These are phyloP conservation scores for Termitomyces sp. DNA, from an alignment of 768 basidiomycete species.

Conservation along the genomic window DNA sequence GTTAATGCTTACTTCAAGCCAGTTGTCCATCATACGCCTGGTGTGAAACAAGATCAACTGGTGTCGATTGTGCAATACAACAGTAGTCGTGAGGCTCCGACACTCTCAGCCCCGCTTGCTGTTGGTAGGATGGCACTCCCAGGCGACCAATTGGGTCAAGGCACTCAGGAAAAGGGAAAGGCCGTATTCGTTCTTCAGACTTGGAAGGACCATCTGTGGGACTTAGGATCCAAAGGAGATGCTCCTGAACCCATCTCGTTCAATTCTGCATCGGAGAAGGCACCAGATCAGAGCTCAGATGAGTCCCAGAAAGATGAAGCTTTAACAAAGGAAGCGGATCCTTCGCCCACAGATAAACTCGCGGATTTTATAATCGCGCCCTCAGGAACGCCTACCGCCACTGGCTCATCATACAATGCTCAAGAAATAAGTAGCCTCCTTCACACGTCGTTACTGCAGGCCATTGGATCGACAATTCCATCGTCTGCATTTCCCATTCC, in stretches of 20 bases:
- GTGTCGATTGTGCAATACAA: conserved; percentile 59
- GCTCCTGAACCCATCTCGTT: conserved; percentile 42
- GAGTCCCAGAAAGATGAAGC: conserved; percentile 12
- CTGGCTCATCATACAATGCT: conserved; percentile 22
- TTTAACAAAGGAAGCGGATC: background rate
- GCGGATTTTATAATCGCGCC: conserved; percentile 7
- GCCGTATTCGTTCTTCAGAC: conserved; percentile 71
- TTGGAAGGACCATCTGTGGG: conserved; percentile 76
- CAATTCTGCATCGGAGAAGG: conserved; percentile 3
- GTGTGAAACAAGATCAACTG: conserved; percentile 44
- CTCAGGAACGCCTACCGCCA: background rate
- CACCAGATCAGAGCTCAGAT: conserved; percentile 7
- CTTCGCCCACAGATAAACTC: conserved; percentile 6
- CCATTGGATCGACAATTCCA: conserved; percentile 46
- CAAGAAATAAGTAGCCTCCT: conserved; percentile 58
- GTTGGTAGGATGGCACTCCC: conserved; percentile 70
- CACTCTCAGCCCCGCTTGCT: conserved; percentile 59
- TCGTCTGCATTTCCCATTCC: conserved; percentile 67
- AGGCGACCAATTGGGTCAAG: conserved; percentile 38
- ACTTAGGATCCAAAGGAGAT: conserved; percentile 62
- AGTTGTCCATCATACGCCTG: conserved; percentile 56
- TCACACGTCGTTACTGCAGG: conserved; percentile 60
- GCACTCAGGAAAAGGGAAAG: conserved; percentile 62
- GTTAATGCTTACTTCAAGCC: conserved; percentile 26
- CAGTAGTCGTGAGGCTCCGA: conserved; percentile 25